phyloP scores from a whole-genome alignment of 805 yeast genomes.

The Saccharomyces paradoxus region DNA sequence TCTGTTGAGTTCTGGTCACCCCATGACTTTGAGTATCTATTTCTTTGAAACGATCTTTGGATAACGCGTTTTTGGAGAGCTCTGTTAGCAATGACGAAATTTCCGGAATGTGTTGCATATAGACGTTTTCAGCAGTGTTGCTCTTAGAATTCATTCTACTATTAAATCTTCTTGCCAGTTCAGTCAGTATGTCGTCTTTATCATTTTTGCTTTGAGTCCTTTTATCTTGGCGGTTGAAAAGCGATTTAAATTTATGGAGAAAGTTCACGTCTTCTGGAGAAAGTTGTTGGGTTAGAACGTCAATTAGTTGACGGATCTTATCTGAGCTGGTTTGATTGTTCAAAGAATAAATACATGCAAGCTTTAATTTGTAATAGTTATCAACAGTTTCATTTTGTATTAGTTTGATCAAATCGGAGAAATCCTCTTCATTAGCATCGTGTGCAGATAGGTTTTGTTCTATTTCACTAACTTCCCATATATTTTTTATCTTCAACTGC shows the following conservation, averaged over 20 bases:
- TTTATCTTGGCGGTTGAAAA: conserved; percentile 5
- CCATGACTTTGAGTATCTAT: conserved; percentile 13
- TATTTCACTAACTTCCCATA: conserved; percentile 83
- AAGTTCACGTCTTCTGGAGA: conserved; percentile 34
- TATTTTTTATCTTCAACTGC: conserved; percentile 50
- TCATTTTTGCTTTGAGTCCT: conserved; percentile 4
- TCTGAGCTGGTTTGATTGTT: conserved; percentile 49
- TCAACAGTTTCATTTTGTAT: conserved; percentile 36
- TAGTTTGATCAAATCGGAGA: conserved; percentile 47
- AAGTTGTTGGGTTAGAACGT: conserved; percentile 33
- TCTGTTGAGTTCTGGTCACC: not conserved
- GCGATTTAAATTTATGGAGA: conserved; percentile 39
- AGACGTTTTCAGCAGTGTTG: conserved; percentile 54
- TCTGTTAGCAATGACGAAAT: conserved; percentile 34
- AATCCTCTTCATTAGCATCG: conserved; percentile 49
- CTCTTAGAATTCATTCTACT: conserved; percentile 24
- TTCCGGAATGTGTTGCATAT: conserved; percentile 85
- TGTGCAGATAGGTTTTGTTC: conserved; percentile 78
- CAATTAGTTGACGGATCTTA: conserved; percentile 39
- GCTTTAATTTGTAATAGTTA: conserved; percentile 54
- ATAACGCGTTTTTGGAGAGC: conserved; percentile 30
- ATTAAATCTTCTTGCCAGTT: conserved; percentile 29
- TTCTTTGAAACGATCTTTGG: conserved; percentile 36
- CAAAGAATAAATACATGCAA: conserved; percentile 65
- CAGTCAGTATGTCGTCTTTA: conserved; percentile 27